phyloP scores from a whole-genome alignment of 768 basidiomycete species.

The Hemileccinum impolitum region DNA sequence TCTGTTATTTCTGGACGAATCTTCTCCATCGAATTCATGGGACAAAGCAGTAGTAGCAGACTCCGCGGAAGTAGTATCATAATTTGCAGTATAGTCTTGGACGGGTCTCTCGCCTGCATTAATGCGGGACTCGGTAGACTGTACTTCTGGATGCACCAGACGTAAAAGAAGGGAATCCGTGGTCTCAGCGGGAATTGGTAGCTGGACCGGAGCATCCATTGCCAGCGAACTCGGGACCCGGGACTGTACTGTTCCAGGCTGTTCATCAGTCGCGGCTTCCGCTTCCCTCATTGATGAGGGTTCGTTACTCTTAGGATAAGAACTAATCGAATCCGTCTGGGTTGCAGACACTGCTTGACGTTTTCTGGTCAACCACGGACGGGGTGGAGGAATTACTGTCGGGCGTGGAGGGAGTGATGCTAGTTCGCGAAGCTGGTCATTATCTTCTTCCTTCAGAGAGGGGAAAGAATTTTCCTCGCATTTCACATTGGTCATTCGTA shows the following conservation, averaged over 20 bases:
- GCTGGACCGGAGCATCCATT: constrained; percentile 8
- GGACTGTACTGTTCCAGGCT: not conserved
- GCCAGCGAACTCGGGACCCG: constrained; percentile 5
- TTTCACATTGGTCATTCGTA: constrained; percentile 17
- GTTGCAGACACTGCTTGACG: not conserved
- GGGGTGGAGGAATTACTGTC: constrained; percentile 23
- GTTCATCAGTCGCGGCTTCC: not conserved
- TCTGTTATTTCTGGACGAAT: constrained; percentile 7
- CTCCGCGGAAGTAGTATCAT: constrained; percentile 7
- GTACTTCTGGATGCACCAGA: constrained; percentile 10
- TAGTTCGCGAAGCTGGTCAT: constrained; percentile 3
- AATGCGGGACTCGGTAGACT: not conserved
- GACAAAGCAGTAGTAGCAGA: constrained; percentile 1
- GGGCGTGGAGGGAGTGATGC: constrained; percentile 17
- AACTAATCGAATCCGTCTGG: not conserved
- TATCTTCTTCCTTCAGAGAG: constrained; percentile 15
- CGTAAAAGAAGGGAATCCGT: constrained; percentile 9
- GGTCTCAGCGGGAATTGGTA: constrained; percentile 2
- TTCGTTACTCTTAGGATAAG: not conserved
- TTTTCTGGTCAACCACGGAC: constrained; percentile 17
- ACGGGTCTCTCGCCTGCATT: not conserved
- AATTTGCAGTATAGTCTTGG: constrained; percentile 1
- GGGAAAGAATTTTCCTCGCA: constrained; percentile 11
- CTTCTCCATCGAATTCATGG: constrained; percentile 7
- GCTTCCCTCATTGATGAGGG: not conserved